Evolutionary conservation across 345 rosid species (phyloP), one percentile per base, ranked within the genome.

Genomic region (Raphanus raphanistrum): DNA sequence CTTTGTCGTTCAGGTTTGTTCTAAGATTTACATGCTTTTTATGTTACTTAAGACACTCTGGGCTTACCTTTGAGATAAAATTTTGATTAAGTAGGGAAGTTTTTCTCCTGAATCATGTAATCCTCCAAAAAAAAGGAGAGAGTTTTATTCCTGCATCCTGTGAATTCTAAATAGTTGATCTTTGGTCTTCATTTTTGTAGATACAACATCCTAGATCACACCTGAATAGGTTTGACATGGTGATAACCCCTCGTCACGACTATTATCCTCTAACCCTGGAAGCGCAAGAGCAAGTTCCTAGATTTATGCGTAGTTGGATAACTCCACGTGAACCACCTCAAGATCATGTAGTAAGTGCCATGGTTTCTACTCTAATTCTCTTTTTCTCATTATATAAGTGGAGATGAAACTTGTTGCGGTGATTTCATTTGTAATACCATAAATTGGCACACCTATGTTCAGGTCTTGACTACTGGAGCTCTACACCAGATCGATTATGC

Each of bases 401-500:
- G 41, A 38, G 67, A 38, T 52, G 50, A 28, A 74, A 9, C 45
- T 70, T 31, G 0, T 38, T 68, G 25, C 68, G 57, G 62, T 64
- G 48, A 57, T 15, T 69, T 69, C 66, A 48, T 68, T 38, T 76
- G 8, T 72, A 60, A 35, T 35, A 27, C 43, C 33, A 8, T 72
- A 45, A 31, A 35, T 76, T 66, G 4, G 45, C 58, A 65, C 60
- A 26, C 67, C 68, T 75, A 32, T 71, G 76, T 75, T 70, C 84
- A 95, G 99, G 91, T 92, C 63, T 90, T 92, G 74, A 93, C 98
- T 1, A 29, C 84, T 17, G 99, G 99, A 84, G 90, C 98, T 68
- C 84, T 95, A 73, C 98, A 95, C 84, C 93, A 87, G 84, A 84
- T 93, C 27, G 99, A 95, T 84, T 85, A 87, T 81, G 84, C 98